Evolutionary conservation across 2,329 filamentous ascomycete species (phyloP), one percentile per base, ranked within the genome.

Genomic region (Aspergillus intermedius): DNA sequence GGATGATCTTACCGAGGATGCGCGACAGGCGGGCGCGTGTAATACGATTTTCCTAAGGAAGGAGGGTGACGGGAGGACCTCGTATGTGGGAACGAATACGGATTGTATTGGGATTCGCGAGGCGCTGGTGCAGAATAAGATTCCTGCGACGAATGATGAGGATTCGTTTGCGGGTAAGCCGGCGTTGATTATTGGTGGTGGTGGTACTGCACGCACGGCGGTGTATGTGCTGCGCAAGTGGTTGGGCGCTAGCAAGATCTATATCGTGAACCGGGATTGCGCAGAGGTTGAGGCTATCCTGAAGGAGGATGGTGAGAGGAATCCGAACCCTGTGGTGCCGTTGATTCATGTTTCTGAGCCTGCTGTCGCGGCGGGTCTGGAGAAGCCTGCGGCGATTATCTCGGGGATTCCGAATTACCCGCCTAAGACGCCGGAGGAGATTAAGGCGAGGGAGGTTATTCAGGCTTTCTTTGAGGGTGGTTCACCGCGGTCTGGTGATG

Each of bases 81-180:
- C 77, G 42, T 81, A 81, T 55, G 82, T 85, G 66, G 88, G 87
- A 46, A 86, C 87, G 40, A 91, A 93, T 72, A 91, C 88, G 3
- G 88, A 93, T 67, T 86, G 86, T 51, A 77, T 89, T 49, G 88
- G 88, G 25, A 84, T 91, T 53, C 78, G 86, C 19, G 86, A 91
- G 61, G 80, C 84, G 3, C 86, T 91, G 57, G 67, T 76, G 44
- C 76, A 78, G 55, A 84, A 83, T 57, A 49, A 59, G 4, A 17
- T 21, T 4, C 55, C 59, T 0, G 49, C 59, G 17, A 53, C 52
- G 1, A 49, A 57, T 13, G 37, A 17, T 2, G 34, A 52, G 2
- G 45, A 53, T 2, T 51, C 49, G 6, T 63, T 65, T 67, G 70
- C 54, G 60, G 74, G 75, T 51, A 76, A 78, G 28, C 85, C 87